phyloP scores from a whole-genome alignment of 192 early-diverging fungal species.

The Entomortierella beljakovae region DNA sequence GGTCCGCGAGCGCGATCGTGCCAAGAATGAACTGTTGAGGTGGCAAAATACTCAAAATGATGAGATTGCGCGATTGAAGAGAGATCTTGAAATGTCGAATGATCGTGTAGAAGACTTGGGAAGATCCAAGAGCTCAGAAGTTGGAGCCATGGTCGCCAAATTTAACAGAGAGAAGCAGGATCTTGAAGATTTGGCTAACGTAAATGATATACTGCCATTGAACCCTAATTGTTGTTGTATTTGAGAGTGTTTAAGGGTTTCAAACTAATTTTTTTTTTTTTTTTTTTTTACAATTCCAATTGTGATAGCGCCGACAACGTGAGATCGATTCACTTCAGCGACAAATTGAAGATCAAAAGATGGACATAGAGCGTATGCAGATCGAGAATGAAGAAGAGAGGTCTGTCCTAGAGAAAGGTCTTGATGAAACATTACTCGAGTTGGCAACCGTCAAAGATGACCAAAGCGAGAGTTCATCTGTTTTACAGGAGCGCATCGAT shows the following conservation, averaged over 20 bases:
- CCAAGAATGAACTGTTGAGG: slow-evolving; percentile 83
- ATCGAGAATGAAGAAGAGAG: slow-evolving; percentile 89
- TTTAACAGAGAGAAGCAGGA: slow-evolving; percentile 89
- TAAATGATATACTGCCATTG: no score
- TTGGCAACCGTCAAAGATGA: slow-evolving; percentile 63
- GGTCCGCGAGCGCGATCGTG: slow-evolving; percentile 91
- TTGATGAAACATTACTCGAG: slow-evolving; percentile 83
- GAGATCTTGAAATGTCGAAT: slow-evolving; percentile 85
- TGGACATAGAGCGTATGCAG: slow-evolving; percentile 72
- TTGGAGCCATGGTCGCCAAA: slow-evolving; percentile 80
- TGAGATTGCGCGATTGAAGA: slow-evolving; percentile 82
- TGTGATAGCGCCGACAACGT: slow-evolving; percentile 59
- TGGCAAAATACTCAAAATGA: slow-evolving; percentile 84
- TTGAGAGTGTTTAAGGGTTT: background rate
- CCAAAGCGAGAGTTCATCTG: slow-evolving; percentile 25
- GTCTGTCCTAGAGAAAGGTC: slow-evolving; percentile 78
- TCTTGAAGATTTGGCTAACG: slow-evolving; percentile 73
- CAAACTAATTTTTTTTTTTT: slow-evolving; percentile 41
- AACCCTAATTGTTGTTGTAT: no score
- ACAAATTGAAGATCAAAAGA: slow-evolving; percentile 83
- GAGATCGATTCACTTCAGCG: slow-evolving; percentile 51
- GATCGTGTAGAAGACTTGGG: slow-evolving; percentile 80
- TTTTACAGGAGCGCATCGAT: slow-evolving; percentile 71
- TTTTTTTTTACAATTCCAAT: slow-evolving; percentile 57
- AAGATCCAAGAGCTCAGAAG: slow-evolving; percentile 83